Base-by-base conservation (phyloP, 169 alveolate genomes). In the Eimeria zaria region DNA sequence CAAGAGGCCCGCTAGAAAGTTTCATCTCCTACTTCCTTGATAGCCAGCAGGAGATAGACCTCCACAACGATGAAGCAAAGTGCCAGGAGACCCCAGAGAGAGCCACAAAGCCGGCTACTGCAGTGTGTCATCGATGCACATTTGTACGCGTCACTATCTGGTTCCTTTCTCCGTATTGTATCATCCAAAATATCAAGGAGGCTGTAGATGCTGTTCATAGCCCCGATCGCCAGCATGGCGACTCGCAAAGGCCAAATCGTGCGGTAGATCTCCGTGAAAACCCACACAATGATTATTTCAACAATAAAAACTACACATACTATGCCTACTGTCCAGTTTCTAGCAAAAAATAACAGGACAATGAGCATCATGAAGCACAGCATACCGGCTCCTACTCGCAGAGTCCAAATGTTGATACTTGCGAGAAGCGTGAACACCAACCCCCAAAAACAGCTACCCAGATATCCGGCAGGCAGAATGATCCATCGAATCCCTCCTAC, bases 391-490 rank as follows among this genome's bases (percentile, higher is more conserved):
- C 97, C 94, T 51, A 95, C 95, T 60, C 97, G 91, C 71, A 97
- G 88, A 3, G 98, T 97, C 97, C 97, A 97, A 58, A 94, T 96
- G 89, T 85, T 89, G 48, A 97, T 90, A 89, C 97, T 95, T 16
- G 97, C 98, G 97, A 95, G 95, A 69, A 97, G 95, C 46, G 96
- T 92, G 74, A 97, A 97, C 64, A 96, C 95, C 95, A 96, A 95
- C 51, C 98, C 98, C 96, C 97, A 97, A 67, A 97, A 81, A 62
- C 98, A 97, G 58, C 98, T 96, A 0, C 98, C 98, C 24, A 97
- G 46, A 74, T 97, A 97, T 41, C 98, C 98, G 22, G 98, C 98
- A n/a, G 98, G 98, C 44, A 97, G 84, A 67, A 97, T 97, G 46
- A 97, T 27, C 85, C 85, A 95, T 69, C 67, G 67, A 73, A 80